These are phyloP conservation scores for Microbotryum intermedium DNA, from an alignment of 1,284 basidiomycete genomes.

Conservation along the genomic window DNA sequence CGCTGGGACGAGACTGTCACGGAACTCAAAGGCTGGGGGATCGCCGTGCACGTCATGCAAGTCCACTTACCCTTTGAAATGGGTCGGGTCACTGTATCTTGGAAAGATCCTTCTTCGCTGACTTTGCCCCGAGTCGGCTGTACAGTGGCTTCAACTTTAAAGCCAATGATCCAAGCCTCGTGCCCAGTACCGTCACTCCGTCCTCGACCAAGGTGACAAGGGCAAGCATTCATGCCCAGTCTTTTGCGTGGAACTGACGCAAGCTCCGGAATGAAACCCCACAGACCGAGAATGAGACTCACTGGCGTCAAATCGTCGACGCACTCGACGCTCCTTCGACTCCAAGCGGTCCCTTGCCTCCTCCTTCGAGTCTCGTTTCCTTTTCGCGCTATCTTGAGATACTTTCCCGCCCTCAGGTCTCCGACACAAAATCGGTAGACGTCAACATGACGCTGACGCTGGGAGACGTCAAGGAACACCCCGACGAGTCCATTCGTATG, in stretches of 20 bases:
- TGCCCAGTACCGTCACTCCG: slow-evolving; percentile 30
- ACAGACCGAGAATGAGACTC: slow-evolving; percentile 66
- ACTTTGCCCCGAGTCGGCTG: background rate
- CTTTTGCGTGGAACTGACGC: slow-evolving; percentile 3
- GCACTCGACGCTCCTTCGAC: slow-evolving; percentile 38
- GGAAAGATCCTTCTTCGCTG: background rate
- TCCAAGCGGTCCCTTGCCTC: slow-evolving; percentile 34
- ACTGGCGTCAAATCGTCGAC: slow-evolving; percentile 55
- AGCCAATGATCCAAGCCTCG: slow-evolving; percentile 56
- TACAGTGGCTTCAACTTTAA: slow-evolving; percentile 68
- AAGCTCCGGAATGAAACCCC: no score
- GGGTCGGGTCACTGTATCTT: no score
- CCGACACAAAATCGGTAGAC: slow-evolving; percentile 24
- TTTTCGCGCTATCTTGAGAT: no score
- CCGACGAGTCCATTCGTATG: slow-evolving; percentile 65
- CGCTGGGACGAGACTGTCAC: slow-evolving; percentile 16
- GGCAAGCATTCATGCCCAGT: background rate
- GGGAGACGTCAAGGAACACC: slow-evolving; percentile 57
- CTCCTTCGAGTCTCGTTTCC: slow-evolving; percentile 46
- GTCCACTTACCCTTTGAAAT: no score
- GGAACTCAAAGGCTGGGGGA: slow-evolving; percentile 25
- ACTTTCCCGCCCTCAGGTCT: no score
- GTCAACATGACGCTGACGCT: slow-evolving; percentile 63
- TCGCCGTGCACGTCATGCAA: slow-evolving; percentile 35
- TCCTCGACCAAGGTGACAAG: slow-evolving; percentile 24